phyloP scores from a whole-genome alignment of 768 basidiomycete species.

The Lactarius vividus region DNA sequence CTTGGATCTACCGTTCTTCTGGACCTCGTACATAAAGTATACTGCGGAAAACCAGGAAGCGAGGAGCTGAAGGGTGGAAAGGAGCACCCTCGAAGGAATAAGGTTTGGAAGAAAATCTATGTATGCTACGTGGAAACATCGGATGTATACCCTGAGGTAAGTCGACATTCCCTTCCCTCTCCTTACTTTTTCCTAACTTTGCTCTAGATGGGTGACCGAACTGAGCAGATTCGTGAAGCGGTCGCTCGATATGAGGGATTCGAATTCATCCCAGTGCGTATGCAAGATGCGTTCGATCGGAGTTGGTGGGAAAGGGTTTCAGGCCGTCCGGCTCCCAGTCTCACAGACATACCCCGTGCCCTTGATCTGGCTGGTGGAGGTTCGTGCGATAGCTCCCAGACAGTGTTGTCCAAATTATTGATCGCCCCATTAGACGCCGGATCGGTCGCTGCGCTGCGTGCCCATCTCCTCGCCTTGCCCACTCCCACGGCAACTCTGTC shows the following conservation, averaged over 20 bases:
- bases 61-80: conserved; percentile 51
- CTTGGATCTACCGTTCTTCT: conserved; percentile 71
- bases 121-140: conserved; percentile 73
- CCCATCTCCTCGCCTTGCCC: conserved; percentile 64
- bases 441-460: conserved; percentile 38
- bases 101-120: conserved; percentile 58
- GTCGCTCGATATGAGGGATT: conserved; percentile 49
- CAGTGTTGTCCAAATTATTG: conserved; percentile 21
- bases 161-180: conserved; percentile 30
- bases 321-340: conserved; percentile 29
- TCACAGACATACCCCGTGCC: conserved; percentile 33
- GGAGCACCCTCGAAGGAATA: conserved; percentile 60
- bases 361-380: conserved; percentile 58
- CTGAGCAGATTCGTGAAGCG: conserved; percentile 47
- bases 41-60: conserved; percentile 41
- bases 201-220: conserved; percentile 52
- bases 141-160: conserved; percentile 57
- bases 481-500: conserved; percentile 67
- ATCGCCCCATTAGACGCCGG: conserved; percentile 18
- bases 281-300: conserved; percentile 73
- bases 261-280: conserved; percentile 58
- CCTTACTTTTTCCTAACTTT: neutral
- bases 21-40: conserved; percentile 61
- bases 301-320: conserved; percentile 61
- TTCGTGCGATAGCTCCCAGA: conserved; percentile 6